Evolutionary conservation across 345 rosid genomes (phyloP), one percentile per base, ranked within the genome.

Genomic region (Gossypium mustelinum): DNA sequence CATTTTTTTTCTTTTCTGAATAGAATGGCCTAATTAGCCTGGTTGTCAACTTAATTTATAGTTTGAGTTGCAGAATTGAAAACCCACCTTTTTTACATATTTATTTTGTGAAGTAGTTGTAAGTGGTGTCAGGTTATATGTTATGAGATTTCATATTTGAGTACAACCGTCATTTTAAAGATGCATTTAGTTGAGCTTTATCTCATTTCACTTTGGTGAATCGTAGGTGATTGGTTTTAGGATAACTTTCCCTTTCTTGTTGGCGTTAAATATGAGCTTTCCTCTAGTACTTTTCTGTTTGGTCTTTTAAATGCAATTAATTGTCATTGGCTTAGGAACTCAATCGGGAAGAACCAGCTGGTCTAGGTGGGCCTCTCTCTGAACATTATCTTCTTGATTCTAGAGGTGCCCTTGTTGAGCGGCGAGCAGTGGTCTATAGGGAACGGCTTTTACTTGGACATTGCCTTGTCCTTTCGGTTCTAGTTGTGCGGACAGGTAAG

Each of bases 311-410:
- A 50, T 20, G 11, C 27, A 13, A 14, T 55, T 68, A 45, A 59
- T 63, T 7, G 70, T 29, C 72, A 18, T 82, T 83, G 43, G 50
- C 72, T 73, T 83, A 94, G 98, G 97, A 91, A 89, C 95, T 94
- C 76, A 89, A 82, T 86, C 95, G 88, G 25, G 97, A 89, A 81
- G 98, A 94, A 84, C 97, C 98, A 66, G 85, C 92, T 85, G 95
- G 98, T 70, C 79, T 92, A 63, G 98, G 98, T 79, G 98, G 98
- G 73, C 95, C 93, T 63, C 85, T 71, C 54, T 85, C 93, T 81
- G 98, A 94, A 68, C 89, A 68, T 22, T 86, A 85, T 80, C 84
- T 94, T 71, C 83, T 92, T 70, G 98, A 94, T 81, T 91, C 97
- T 75, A 86, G 97, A 84, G 98, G 98, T 76, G 87, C 94, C 77